Evolutionary conservation across 352 stramenopile genomes (phyloP), one percentile per base, ranked within the genome.

Genomic region (Phytophthora pini): DNA sequence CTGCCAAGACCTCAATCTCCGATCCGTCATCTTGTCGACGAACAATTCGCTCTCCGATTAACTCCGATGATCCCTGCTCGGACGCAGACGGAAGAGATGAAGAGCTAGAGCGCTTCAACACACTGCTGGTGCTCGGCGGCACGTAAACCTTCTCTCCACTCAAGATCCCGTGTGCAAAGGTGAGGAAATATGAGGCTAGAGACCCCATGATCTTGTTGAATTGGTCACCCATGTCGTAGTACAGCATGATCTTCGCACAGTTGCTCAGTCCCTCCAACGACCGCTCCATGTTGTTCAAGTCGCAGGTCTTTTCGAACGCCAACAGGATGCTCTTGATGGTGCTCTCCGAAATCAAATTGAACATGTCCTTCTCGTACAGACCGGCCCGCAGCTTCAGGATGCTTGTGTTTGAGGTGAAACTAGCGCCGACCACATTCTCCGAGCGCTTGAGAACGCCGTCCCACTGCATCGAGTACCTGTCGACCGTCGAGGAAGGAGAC

Each of bases 351-450:
- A 96, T 89, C 39, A 96, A 53, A 15, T 86, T 84, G 63, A 96
- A 95, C 88, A 96, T 96, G 43, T 96, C 88, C 40, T 92, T 90
- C 70, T 96, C 88, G 55, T 95, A 94, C 1, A 92, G 63, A 44
- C 88, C 88, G 29, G 88, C 88, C 0, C 86, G 87, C 0, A 96
- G 76, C 76, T 96, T 93, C 17, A 93, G 56, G 41, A 96, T 92
- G 43, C 84, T 94, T 22, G 85, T 76, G 40, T 95, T 94, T 13
- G 87, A 96, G 39, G 88, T 94, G 53, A 96, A 96, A 29, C 84
- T 94, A 4, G 87, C 88, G 3, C 87, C 88, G 4, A 96, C 88
- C 10, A 96, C 88, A 53, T 96, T 95, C 65, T 94, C 79, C 9
- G 84, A 92, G 20, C 88, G 80, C 72, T 96, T 95, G 5, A 96